Base-by-base conservation (phyloP, 176 grass and related monocot species). In the Poa pratensis region DNA sequence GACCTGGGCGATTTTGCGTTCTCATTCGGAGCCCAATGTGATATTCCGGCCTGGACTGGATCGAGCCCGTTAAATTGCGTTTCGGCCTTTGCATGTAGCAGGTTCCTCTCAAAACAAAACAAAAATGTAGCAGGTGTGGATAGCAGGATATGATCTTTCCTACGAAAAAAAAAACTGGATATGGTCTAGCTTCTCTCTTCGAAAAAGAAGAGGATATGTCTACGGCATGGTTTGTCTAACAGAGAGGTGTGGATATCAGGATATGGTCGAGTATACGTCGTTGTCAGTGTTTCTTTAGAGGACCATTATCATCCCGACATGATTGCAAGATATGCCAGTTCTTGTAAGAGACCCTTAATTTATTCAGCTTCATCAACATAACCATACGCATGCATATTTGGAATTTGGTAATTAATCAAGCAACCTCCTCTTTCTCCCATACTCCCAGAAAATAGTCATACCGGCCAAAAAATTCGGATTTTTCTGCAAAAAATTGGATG, bases 1-100 rank as follows among this genome's bases (percentile, higher is more conserved):
- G 59, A 84, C 72, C 57, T 85, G 42, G 76, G 51, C 65, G 24
- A 93, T 35, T 68, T 94, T 84, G 60, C 37, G 73, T 15, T 84
- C 52, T 57, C 73, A 55, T 48, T 81, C 69, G 69, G 65, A 76
- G 87, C 19, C 22, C 6, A 13, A 26, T 27, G 22, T 49, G 6
- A 46, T 6, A 46, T 48, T n/a, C 12, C 69, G 12, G 42, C 40
- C 69, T n/a, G 69, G 39, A 73, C 1, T 27, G 22, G 43, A 73
- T 48, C n/a, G 13, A 73, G 13, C 69, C 69, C 42, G 42, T 27
- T 73, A 46, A 73, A 42, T 42, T 13, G 22, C 40, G 48, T 49
- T 48, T 24, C 5, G 35, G 1, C 35, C 9, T 37, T 9, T 20
- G 17, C 30, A 5, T 69, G 34, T 35, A 35, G 34, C 34, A 35